Conservation (phyloP, 768 basidiomycete species). For the Chalciporus piperatus region DNA sequence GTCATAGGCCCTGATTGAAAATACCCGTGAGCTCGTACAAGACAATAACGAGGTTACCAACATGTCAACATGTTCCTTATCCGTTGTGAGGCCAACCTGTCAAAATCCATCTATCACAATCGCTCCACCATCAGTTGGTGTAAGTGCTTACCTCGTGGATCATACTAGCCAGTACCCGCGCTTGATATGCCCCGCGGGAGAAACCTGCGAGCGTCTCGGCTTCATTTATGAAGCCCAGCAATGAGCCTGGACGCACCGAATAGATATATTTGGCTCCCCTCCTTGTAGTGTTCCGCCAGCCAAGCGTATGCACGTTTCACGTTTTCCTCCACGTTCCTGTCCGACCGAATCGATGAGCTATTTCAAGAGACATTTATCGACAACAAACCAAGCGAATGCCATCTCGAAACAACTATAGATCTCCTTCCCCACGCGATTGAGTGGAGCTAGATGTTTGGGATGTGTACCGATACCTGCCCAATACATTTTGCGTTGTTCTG, state of each 20-base stretch:
- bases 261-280: slow-evolving; percentile 30
- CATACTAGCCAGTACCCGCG: slow-evolving; percentile 36
- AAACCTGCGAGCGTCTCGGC: slow-evolving; percentile 30
- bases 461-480: slow-evolving; percentile 33
- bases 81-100: background rate
- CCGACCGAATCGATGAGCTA: background rate
- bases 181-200: slow-evolving; percentile 43
- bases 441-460: background rate
- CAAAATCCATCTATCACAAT: background rate
- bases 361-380: background rate
- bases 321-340: slow-evolving; percentile 8
- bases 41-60: background rate
- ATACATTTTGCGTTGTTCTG: slow-evolving; percentile 26
- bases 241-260: slow-evolving; percentile 29
- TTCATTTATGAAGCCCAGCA: background rate
- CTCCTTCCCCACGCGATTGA: background rate
- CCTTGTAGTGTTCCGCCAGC: background rate
- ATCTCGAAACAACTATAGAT: background rate
- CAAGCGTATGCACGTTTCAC: slow-evolving; percentile 6
- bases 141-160: slow-evolving; percentile 28
- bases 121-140: too few relatives aligned
- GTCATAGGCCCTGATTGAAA: background rate
- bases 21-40: background rate
- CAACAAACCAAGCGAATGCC: slow-evolving; percentile 5
- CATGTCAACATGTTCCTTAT: background rate